A percentile compares a stretch with the other conserved stretches of the same genome.
These are phyloP conservation scores for Forsythia viridissima DNA, from an alignment of 257 asterid genomes.

Conservation along the genomic window DNA sequence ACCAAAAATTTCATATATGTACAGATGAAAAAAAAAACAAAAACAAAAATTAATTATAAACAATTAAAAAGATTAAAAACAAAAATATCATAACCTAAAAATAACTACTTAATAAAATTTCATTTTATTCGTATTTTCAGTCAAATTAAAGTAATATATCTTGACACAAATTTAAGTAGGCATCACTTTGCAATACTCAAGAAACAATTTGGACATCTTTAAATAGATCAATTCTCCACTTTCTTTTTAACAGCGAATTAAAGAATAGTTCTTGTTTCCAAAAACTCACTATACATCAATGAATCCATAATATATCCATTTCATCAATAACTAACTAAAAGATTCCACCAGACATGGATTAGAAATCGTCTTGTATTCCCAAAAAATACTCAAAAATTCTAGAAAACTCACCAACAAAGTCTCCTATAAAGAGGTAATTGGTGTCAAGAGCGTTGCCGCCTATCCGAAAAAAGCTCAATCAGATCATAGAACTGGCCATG, in stretches of 20 bases:
- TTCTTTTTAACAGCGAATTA: too few relatives aligned
- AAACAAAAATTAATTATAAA: too few relatives aligned
- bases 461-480: slow-evolving; percentile 77
- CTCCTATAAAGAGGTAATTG: slow-evolving; percentile 93
- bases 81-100: too few relatives aligned
- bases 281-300: neutral
- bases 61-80: too few relatives aligned
- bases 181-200: neutral
- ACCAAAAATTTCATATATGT: too few relatives aligned
- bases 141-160: slow-evolving; percentile 2
- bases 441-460: slow-evolving; percentile 91
- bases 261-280: neutral
- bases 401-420: slow-evolving; percentile 75
- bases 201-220: slow-evolving; percentile 4
- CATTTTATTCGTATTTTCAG: neutral
- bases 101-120: too few relatives aligned
- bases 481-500: slow-evolving; percentile 93
- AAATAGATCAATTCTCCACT: slow-evolving; percentile 5
- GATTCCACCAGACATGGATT: slow-evolving; percentile 2
- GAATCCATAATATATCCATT: slow-evolving; percentile 10
- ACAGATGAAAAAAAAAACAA: too few relatives aligned
- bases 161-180: neutral
- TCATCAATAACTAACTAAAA: neutral
- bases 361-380: neutral
- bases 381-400: slow-evolving; percentile 1